These are phyloP conservation scores for Dryas alaskensis DNA, from an alignment of 306 rosid genomes.

Conservation along the genomic window DNA sequence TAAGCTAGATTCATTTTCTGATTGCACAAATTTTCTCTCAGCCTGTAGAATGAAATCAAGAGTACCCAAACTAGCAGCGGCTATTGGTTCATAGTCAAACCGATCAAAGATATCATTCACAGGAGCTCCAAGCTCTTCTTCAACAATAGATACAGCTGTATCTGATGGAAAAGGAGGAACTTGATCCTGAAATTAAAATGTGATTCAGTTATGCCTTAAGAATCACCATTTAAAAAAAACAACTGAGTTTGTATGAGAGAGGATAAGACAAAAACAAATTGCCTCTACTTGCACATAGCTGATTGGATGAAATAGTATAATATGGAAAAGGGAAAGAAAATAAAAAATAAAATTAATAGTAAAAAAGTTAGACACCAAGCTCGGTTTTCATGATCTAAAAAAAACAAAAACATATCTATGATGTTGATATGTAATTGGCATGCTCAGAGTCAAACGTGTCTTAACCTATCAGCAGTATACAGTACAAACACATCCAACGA, in stretches of 20 bases:
- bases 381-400: neutral
- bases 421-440: neutral
- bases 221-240: constrained; percentile 24
- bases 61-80: constrained; percentile 99
- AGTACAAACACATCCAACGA: too few species aligned
- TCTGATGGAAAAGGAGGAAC: constrained; percentile 98
- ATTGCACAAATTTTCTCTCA: constrained; percentile 11
- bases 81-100: constrained; percentile 93
- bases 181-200: constrained; percentile 74
- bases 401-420: neutral
- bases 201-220: constrained; percentile 13
- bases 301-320: constrained; percentile 3
- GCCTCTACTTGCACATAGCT: neutral
- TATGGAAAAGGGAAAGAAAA: neutral
- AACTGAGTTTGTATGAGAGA: neutral
- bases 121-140: constrained; percentile 93
- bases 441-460: neutral
- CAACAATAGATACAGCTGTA: constrained; percentile 71
- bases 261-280: neutral
- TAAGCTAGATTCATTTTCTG: neutral
- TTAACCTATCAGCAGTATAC: neutral
- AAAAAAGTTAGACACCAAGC: neutral
- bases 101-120: constrained; percentile 60
- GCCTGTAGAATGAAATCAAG: constrained; percentile 23
- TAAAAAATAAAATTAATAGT: neutral